These are phyloP conservation scores for Staphylotrichum longicolle DNA, from an alignment of 495 filamentous ascomycete genomes.

Conservation along the genomic window DNA sequence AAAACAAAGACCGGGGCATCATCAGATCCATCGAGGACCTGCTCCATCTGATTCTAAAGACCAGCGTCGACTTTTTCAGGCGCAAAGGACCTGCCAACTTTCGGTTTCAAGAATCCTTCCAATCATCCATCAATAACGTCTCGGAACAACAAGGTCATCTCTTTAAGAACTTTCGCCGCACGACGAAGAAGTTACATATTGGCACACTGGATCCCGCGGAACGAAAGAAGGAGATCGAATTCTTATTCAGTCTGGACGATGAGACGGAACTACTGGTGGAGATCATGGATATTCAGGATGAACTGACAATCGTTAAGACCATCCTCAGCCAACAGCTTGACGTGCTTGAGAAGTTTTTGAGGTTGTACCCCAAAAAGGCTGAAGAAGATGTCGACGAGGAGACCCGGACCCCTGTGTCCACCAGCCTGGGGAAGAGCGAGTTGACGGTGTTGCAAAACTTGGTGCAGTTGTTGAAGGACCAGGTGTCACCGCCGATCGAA, in stretches of 20 bases:
- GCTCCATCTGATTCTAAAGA: slow-evolving; percentile 22
- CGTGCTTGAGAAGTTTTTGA: slow-evolving; percentile 16
- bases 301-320: slow-evolving; percentile 25
- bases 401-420: not conserved
- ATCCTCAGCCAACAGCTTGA: slow-evolving; percentile 20
- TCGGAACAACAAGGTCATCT: slow-evolving; percentile 20
- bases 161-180: slow-evolving; percentile 19
- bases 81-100: slow-evolving; percentile 20
- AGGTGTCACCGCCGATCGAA: not conserved
- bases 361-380: slow-evolving; percentile 21
- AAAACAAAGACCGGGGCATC: slow-evolving; percentile 23
- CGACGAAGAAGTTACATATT: slow-evolving; percentile 17
- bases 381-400: slow-evolving; percentile 14
- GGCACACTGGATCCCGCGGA: slow-evolving; percentile 19
- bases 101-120: slow-evolving; percentile 26
- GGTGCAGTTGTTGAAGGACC: slow-evolving; percentile 21
- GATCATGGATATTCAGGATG: slow-evolving; percentile 28
- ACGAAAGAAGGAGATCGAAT: slow-evolving; percentile 20
- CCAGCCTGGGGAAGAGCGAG: slow-evolving; percentile 15
- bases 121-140: slow-evolving; percentile 27
- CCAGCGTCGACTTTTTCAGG: slow-evolving; percentile 25
- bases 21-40: slow-evolving; percentile 23
- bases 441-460: slow-evolving; percentile 19
- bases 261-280: slow-evolving; percentile 24
- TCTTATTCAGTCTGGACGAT: slow-evolving; percentile 22